phyloP scores from a whole-genome alignment of 192 early-diverging fungal genomes.

The Podila clonocystis region DNA sequence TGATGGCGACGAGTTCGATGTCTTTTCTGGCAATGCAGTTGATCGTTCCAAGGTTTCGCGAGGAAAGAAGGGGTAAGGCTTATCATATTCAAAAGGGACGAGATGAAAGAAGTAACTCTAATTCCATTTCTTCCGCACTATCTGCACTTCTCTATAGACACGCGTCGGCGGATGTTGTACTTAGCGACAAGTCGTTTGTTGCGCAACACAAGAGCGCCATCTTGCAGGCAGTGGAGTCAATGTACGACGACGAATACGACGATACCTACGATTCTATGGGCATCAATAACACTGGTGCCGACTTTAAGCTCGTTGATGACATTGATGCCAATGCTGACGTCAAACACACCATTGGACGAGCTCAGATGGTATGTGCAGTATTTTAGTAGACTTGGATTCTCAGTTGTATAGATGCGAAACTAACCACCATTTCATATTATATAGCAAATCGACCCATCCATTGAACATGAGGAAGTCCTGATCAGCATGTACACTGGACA shows the following conservation, averaged over 20 bases:
- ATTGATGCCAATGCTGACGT: slow-evolving; percentile 55
- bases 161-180: slow-evolving; percentile 52
- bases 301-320: slow-evolving; percentile 66
- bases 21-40: slow-evolving; percentile 73
- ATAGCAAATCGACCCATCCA: slow-evolving; percentile 61
- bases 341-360: slow-evolving; percentile 7
- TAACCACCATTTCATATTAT: background rate
- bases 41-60: slow-evolving; percentile 72
- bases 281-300: slow-evolving; percentile 65
- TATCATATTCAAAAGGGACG: background rate
- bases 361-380: background rate
- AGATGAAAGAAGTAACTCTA: background rate
- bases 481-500: slow-evolving; percentile 66
- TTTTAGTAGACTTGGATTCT: background rate
- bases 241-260: slow-evolving; percentile 92
- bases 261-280: slow-evolving; percentile 89
- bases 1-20: slow-evolving; percentile 95
- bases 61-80: slow-evolving; percentile 76
- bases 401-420: background rate
- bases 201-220: slow-evolving; percentile 57
- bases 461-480: slow-evolving; percentile 70
- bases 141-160: slow-evolving; percentile 24
- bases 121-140: no score
- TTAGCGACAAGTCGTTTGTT: slow-evolving; percentile 69
- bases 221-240: slow-evolving; percentile 55